Base-by-base conservation (phyloP, 495 filamentous ascomycete species). In the Endocarpon pusillum region DNA sequence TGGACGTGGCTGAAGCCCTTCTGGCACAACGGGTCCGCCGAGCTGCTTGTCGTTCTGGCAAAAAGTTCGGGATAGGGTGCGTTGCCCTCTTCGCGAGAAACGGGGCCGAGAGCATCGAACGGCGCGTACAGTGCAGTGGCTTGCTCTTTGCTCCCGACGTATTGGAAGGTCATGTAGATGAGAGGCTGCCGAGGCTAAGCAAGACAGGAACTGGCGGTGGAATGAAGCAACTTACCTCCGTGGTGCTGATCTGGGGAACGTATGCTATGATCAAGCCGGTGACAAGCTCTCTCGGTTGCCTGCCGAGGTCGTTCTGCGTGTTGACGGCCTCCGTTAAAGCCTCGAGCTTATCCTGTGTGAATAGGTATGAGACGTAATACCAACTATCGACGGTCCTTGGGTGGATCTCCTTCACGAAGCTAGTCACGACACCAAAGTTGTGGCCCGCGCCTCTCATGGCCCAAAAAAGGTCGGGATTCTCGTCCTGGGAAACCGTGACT, bases 401-500 rank as follows among this genome's bases (percentile, higher is more conserved):
- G 6, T 21, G 16, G 3, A 7, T 9, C 27, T 15, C 8, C 26
- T 14, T 14, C 9, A 16, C 8, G 42, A 66, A 65, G 20, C 61
- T 46, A n/a, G 61, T 66, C 3, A 66, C 51, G 33, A 68, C 52
- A 3, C 59, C 62, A 43, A 62, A 60, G 15, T 49, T 46, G 3
- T 58, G 48, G 0, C 43, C 61, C 0, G 62, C 62, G 28, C 66
- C 67, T 19, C 58, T 59, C 21, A 71, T 35, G 3, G 66, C 66
- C 41, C 60, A 77, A 43, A 66, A 72, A 0, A 75, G 31, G 20
- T 71, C 64, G 0, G 43, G 27, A 24, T 74, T 52, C 3, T 55
- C 5, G 1, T 42, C 45, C 2, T 50, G 38, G 3, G 62, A 53
- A 4, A 55, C 56, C 1, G 42, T 41, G n/a, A 68, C 53, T 18